Evolutionary conservation across 306 rosid genomes (phyloP), one percentile per base, ranked within the genome.

Genomic region (Cucurbita pepo): DNA sequence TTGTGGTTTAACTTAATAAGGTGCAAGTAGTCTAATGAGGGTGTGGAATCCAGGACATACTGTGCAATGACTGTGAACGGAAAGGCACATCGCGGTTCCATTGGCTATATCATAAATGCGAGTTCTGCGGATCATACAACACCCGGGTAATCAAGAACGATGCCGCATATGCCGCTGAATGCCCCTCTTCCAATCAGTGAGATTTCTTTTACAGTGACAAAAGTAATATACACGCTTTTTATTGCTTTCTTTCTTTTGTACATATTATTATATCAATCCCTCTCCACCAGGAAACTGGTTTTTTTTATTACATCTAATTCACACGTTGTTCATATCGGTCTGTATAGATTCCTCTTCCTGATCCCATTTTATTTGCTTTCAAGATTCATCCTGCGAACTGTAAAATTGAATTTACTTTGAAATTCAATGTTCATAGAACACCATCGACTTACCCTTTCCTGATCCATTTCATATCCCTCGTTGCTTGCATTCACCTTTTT

Each of bases 81-180:
- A 94, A 86, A 84, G 97, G 96, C 59, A 69, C 78, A 13, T 79
- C 97, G 22, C 85, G 86, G 40, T 95, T 95, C 85, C 99, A 95
- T 84, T 95, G 99, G 99, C 51, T 95, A 55, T 95, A 91, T 79
- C 99, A 89, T 75, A 95, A 95, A 83, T 95, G 99, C 54, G 90
- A 83, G 74, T 79, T 6, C 80, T 95, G 99, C 67, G 92, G 99
- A 41, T 95, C 99, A 13, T 95, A 95, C 81, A 95, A 95, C 56
- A 89, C 96, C 74, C 86, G 96, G 40, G 99, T 95, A 77, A 95
- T 95, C 92, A 91, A 81, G 83, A 82, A 56, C 1, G 95, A 89
- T 82, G 65, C 81, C 36, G 18, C 88, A 75, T 63, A 77, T 79
- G 59, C 22, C 22, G 22, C 81, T 6, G 85, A 73, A 72, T 91